Conservation (phyloP, 306 rosid species). For the Cicer cuneatum region DNA sequence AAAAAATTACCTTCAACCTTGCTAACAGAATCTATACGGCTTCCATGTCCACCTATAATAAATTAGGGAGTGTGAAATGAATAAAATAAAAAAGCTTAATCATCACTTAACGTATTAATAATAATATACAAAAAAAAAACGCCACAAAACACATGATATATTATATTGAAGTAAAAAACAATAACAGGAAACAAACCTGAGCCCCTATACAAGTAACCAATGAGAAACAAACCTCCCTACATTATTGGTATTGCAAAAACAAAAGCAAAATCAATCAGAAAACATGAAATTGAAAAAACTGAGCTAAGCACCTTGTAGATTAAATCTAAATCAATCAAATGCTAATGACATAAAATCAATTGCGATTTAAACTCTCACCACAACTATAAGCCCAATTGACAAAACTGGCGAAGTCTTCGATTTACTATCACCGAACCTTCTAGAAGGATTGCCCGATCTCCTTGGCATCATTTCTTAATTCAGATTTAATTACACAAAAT, state of each 20-base stretch:
- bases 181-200: slow-evolving; percentile 41
- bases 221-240: slow-evolving; percentile 46
- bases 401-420: slow-evolving; percentile 60
- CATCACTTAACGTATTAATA: neutral
- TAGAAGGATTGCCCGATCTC: slow-evolving; percentile 59
- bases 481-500: neutral
- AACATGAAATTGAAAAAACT: neutral
- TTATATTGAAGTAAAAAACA: neutral
- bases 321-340: slow-evolving; percentile 28
- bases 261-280: slow-evolving; percentile 33
- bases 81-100: neutral
- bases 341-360: neutral
- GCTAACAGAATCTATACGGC: slow-evolving; percentile 49
- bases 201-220: slow-evolving; percentile 48
- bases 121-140: neutral
- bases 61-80: neutral
- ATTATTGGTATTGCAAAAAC: slow-evolving; percentile 14
- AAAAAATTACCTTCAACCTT: slow-evolving; percentile 64
- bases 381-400: slow-evolving; percentile 50
- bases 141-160: neutral
- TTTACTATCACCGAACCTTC: slow-evolving; percentile 65
- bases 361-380: slow-evolving; percentile 41
- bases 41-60: slow-evolving; percentile 61
- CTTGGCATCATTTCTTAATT: slow-evolving; percentile 56
- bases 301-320: neutral